Evolutionary conservation across 2,329 filamentous ascomycete species (phyloP), one percentile per base, ranked within the genome.

Genomic region (Trichoderma harzianum): DNA sequence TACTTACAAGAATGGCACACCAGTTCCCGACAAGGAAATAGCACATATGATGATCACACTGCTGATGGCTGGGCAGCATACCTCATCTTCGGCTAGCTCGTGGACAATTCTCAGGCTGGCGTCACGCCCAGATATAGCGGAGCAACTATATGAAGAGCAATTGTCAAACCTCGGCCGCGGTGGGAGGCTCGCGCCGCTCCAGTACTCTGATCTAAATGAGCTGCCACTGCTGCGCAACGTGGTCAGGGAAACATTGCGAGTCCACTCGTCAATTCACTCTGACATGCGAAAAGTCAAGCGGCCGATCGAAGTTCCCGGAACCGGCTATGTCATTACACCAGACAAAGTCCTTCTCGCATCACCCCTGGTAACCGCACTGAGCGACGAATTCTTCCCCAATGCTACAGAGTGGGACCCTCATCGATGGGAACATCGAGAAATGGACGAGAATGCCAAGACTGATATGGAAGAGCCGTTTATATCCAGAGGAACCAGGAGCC

Each of bases 1-100:
- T 39, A 18, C 36, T 39, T 39, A 39, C 16, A 39, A 39, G 36
- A 39, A 39, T 39, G 36, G 36, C 36, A 90, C 85, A 51, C 86
- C 86, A 6, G 86, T 97, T n/a, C 91, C 94, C 18, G 94, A 97
- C 78, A 87, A 91, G 77, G 93, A 97, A 81, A 88, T 97, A 72
- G 93, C 94, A 26, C 92, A 96, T 83, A 95, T 97, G 88, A 95
- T 97, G 93, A 97, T 97, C 81, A 93, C 93, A 7, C 87, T 97
- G 26, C 89, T 97, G 73, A 97, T 97, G 93, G 94, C 93, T 73
- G 94, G 94, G 70, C 94, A 97, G 80, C 94, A 97, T 84, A 95
- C 92, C 3, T 95, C 93, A 2, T 93, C 93, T 4, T 94, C 93
- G 24, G 95, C 92, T 51, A 91, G 90, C 77, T 89, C 93, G 47